Conservation (phyloP, 208 protist genomes). For the Porcisia deanei region DNA sequence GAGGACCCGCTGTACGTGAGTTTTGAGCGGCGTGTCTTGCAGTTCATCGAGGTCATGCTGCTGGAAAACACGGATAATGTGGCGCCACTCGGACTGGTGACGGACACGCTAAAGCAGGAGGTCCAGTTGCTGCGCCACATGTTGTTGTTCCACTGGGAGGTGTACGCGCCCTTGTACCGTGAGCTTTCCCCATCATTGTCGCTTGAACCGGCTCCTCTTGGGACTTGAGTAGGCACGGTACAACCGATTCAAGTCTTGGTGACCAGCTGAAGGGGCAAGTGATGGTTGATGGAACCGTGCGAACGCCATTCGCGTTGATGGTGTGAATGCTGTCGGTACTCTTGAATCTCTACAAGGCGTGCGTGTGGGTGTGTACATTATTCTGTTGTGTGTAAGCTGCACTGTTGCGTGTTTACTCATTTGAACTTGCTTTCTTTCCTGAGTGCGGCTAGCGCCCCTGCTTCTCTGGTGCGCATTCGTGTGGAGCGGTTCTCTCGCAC, state of each 20-base stretch:
- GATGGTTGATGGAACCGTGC: neutral
- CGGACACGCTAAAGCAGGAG: slow-evolving; percentile 38
- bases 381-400: neutral
- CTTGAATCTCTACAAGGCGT: neutral
- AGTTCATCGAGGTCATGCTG: slow-evolving; percentile 40
- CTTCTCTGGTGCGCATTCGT: neutral
- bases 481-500: neutral
- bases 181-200: slow-evolving; percentile 37
- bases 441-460: neutral
- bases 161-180: slow-evolving; percentile 66
- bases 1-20: slow-evolving; percentile 59
- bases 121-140: slow-evolving; percentile 41
- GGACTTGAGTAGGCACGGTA: neutral
- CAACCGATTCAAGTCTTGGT: too few relatives aligned
- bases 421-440: neutral
- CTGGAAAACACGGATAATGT: slow-evolving; percentile 16
- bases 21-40: slow-evolving; percentile 71
- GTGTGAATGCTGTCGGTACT: neutral
- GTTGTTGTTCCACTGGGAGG: slow-evolving; percentile 77
- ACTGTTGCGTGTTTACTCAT: neutral
- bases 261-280: neutral
- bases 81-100: slow-evolving; percentile 64
- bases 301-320: neutral
- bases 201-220: slow-evolving; percentile 5
- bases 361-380: neutral